Evolutionary conservation across 306 rosid genomes (phyloP), one percentile per base, ranked within the genome.

Genomic region (Lathyrus tuberosus): DNA sequence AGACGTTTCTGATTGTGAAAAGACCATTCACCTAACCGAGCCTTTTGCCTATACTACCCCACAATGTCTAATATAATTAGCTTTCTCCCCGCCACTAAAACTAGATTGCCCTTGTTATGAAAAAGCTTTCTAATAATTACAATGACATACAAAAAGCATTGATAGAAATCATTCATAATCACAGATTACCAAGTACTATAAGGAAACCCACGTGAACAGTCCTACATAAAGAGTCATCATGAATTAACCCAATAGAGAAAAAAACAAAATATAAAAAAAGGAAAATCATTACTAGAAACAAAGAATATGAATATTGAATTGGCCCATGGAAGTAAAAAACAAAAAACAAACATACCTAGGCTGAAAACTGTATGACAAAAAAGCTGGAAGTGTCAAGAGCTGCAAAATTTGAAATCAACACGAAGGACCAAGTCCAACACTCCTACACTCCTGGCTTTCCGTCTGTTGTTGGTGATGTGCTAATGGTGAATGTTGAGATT

Each of bases 341-440:
- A 35, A 51, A 26, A 59, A 33, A 51, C 42, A 6, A 16, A 20
- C 73, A 69, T 86, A 83, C 96, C 96, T 76, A 80, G 80, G 60
- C 60, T 56, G 81, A 78, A 83, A 74, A 68, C 59, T 69, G 83
- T 61, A 70, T 1, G 76, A 73, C 37, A 14, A 75, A 74, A 67
- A 71, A 72, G 67, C 70, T 40, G 70, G 69, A 72, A 73, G 63
- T 71, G 63, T 33, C 15, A 67, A 71, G 79, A 66, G 73, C 57
- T 52, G 72, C 63, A 68, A 75, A 67, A 46, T 44, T 53, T 35
- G 51, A 41, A 30, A 77, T 85, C 84, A 92, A 71, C 89, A 76
- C 60, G 92, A 78, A 20, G 88, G 96, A 30, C 86, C 92, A 14
- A 82, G 96, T 24, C 86, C 92, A 15, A 83, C 80, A 43, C 84